Evolutionary conservation across 2,329 filamentous ascomycete species (phyloP).

Genomic region (Venturia pyrina): DNA sequence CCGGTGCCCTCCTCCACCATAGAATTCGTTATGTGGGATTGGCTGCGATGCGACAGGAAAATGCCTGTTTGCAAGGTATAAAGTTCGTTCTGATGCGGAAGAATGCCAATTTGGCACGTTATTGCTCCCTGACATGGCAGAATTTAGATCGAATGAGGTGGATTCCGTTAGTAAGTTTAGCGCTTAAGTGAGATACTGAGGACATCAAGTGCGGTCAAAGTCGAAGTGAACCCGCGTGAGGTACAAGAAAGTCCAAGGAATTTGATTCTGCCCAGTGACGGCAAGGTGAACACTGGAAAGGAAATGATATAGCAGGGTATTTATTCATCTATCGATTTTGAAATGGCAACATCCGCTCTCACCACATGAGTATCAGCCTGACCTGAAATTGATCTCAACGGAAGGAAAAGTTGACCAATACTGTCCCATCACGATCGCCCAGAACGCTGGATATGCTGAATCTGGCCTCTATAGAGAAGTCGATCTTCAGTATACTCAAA

Average conservation of each 20-base stretch:
- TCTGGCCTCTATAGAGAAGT: no score
- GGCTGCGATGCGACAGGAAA: not conserved
- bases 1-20: not conserved
- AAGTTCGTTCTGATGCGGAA: not conserved
- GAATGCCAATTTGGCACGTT: not conserved
- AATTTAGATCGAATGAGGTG: no score
- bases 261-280: not conserved
- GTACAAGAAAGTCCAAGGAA: not conserved
- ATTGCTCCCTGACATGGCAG: not conserved
- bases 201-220: not conserved
- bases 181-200: no score
- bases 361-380: not conserved
- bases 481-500: no score
- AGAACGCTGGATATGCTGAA: no score
- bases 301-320: not conserved
- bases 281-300: not conserved
- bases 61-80: not conserved
- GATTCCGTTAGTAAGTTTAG: no score
- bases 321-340: not conserved
- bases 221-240: not conserved
- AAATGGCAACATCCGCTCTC: not conserved
- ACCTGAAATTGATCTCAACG: not conserved
- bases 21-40: not conserved
- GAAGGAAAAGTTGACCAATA: no score
- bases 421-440: no score